Evolutionary conservation across 2,329 filamentous ascomycete genomes (phyloP), one percentile per base, ranked within the genome.

Genomic region (Alternaria sp.): DNA sequence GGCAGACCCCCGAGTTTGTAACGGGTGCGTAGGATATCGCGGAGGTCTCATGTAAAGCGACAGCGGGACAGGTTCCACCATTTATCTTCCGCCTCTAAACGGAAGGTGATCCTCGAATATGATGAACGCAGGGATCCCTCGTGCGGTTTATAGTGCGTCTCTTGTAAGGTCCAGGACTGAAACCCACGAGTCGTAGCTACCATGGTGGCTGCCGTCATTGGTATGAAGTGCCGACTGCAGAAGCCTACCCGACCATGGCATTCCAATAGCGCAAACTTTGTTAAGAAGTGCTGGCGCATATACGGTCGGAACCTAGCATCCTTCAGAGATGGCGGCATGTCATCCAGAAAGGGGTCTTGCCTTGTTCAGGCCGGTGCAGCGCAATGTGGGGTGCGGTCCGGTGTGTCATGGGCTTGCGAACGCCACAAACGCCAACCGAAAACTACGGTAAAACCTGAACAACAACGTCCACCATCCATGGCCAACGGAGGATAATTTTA

Each of bases 211-310:
- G 25, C 43, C 45, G 21, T 32, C 5, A 46, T 44, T 54, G 45
- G 53, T 15, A 52, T 23, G 11, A 40, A 58, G 15, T 61, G 59
- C 59, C 59, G 59, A 28, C 53, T 51, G 19, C 32, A 61, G 44
- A 36, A 49, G 28, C 21, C 15, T 23, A 36, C 25, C 25, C 36
- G 59, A 50, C 54, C 23, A 51, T 58, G 54, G 46, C 25, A 58
- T 45, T 61, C 44, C 59, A 36, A 61, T 61, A 58, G 59, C 46
- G 53, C 40, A 36, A 58, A 61, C 46, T 40, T 36, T 61, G 25
- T 46, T 25, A 58, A 36, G 8, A 50, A 32, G 25, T 32, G 26
- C 47, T 52, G 54, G 54, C 45, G 54, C 25, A 52, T 21, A 61
- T 32, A 40, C 5, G 26, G 7, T n/a, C 26, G 53, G 32, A 36